Conservation (phyloP, 768 basidiomycete species). For the Daedalea quercina region DNA sequence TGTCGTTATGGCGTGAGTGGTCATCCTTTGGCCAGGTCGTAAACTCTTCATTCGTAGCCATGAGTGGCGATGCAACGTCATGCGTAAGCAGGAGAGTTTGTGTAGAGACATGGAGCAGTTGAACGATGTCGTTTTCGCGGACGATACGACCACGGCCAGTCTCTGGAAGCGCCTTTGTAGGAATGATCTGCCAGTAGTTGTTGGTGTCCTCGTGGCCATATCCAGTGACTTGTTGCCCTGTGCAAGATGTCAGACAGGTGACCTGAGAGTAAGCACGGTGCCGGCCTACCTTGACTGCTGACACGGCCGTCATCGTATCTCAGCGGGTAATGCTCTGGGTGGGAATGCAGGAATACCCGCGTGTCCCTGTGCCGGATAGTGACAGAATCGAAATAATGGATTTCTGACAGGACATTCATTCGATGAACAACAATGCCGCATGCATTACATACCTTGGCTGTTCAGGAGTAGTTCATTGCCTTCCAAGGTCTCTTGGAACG, state of each 20-base stretch:
- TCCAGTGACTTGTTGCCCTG: constrained; percentile 94
- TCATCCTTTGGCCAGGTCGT: constrained; percentile 88
- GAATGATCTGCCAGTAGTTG: constrained; percentile 93
- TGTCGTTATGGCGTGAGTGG: constrained; percentile 74
- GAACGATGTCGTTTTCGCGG: constrained; percentile 83
- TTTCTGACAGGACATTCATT: constrained; percentile 46
- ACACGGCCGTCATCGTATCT: constrained; percentile 94
- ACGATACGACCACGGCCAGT: constrained; percentile 90
- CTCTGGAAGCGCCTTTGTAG: constrained; percentile 92
- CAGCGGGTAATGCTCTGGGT: constrained; percentile 84
- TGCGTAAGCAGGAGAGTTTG: constrained; percentile 84
- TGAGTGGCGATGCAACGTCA: constrained; percentile 94
- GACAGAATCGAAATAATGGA: constrained; percentile 87
- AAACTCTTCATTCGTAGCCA: constrained; percentile 98
- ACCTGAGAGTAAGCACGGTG: background rate
- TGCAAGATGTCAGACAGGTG: background rate
- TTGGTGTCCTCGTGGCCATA: constrained; percentile 93
- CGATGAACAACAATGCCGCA: background rate
- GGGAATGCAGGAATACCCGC: constrained; percentile 91
- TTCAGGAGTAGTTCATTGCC: constrained; percentile 91
- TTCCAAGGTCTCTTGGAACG: constrained; percentile 91
- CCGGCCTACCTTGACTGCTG: constrained; percentile 71
- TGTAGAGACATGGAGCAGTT: constrained; percentile 83
- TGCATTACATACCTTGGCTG: constrained; percentile 66
- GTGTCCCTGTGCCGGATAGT: constrained; percentile 89